Percentiles rank a stretch among this genome's conserved stretches.
These are phyloP conservation scores for Stenogyne calaminthoides DNA, from an alignment of 305 asterid species.

Conservation along the genomic window DNA sequence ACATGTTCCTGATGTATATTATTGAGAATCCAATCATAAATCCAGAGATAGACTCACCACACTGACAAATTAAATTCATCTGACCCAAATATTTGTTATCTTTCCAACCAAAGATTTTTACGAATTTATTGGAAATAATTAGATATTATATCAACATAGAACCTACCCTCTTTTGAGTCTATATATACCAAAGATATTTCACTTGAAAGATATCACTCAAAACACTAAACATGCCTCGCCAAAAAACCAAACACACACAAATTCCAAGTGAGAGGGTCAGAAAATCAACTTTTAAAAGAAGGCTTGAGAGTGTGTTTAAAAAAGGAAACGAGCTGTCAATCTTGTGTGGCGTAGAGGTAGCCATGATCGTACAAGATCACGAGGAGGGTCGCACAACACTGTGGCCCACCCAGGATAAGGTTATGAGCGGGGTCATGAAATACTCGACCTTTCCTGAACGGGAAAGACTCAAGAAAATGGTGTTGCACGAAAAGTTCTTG, in stretches of 20 bases:
- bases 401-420: slow-evolving; percentile 43
- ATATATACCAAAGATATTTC: slow-evolving; percentile 28
- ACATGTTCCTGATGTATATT: slow-evolving; percentile 5
- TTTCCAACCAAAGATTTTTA: not conserved
- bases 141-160: slow-evolving; percentile 1
- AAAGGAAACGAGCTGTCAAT: slow-evolving; percentile 42
- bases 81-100: not conserved
- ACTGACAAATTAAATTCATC: slow-evolving; percentile 16
- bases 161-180: slow-evolving; percentile 21
- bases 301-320: slow-evolving; percentile 38
- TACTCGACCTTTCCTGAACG: slow-evolving; percentile 33
- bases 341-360: slow-evolving; percentile 37
- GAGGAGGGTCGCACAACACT: slow-evolving; percentile 27
- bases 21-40: slow-evolving; percentile 9
- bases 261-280: slow-evolving; percentile 37
- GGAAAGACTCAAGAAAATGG: slow-evolving; percentile 42
- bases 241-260: slow-evolving; percentile 31
- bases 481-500: slow-evolving; percentile 40
- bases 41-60: slow-evolving; percentile 18
- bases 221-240: slow-evolving; percentile 35
- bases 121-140: slow-evolving; percentile 5
- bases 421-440: slow-evolving; percentile 31
- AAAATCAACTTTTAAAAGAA: slow-evolving; percentile 36
- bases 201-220: slow-evolving; percentile 21
- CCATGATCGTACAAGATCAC: slow-evolving; percentile 32